Base-by-base conservation (phyloP, 352 stramenopile species). In the Globisporangium iwayamae region DNA sequence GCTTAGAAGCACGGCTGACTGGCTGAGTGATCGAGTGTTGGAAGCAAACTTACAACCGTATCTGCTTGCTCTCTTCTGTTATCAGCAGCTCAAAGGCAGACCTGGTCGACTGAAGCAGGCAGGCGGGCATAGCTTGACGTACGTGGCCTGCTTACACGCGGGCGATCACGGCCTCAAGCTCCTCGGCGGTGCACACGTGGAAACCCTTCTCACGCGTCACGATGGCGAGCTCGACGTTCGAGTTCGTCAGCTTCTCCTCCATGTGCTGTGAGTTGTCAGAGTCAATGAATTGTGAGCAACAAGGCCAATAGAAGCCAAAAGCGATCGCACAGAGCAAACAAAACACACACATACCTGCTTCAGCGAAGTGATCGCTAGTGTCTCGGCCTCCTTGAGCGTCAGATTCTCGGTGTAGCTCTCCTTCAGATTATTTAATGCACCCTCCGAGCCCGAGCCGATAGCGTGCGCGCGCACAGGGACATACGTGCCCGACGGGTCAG, bases 211-310 rank as follows among this genome's bases (percentile, higher is more conserved):
- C 90, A 56, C 79, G 73, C 47, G 95, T 99, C 18, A 99, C 96
- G 69, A 94, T 79, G 8, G 97, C 97, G 65, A 99, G 72, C 83
- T 99, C 98, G 32, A 99, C 96, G 83, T 99, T 99, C 43, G 98
- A 96, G 65, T 74, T 96, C 10, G 87, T 98, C 61, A 99, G 98
- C 75, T 99, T 98, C 75, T 99, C 98, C 81, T 99, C 97, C 98
- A 99, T 99, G 70, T 99, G 97, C 85, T 96, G 25, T 14, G 6
- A 43, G 14, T 1, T 18, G 3, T 22, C 18, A 20, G 1, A 14
- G 6, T 28, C 20, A 30, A 28, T 30, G 18, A 28, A 6, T 1
- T 28, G 9, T 45, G 0, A 39, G 20, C 18, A 57, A n/a, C 25
- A 28, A 28, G 1, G 25, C 5, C 30, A 4, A 22, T 13, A 18